A percentile compares a stretch with the other conserved stretches of the same genome.
These are phyloP conservation scores for Boletus sensibilis DNA, from an alignment of 768 basidiomycete species.

Conservation along the genomic window DNA sequence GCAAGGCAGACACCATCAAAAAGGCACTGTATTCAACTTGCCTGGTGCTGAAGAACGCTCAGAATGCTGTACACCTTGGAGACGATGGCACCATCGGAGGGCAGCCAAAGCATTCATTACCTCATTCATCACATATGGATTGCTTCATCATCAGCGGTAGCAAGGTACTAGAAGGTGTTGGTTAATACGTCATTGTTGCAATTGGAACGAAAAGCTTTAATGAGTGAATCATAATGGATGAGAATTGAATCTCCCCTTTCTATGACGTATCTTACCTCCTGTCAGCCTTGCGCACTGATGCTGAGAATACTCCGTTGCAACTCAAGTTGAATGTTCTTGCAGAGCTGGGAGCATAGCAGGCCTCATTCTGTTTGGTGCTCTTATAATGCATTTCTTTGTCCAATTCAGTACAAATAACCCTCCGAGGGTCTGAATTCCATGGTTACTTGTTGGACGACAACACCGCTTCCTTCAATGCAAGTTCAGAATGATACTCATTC, in stretches of 20 bases:
- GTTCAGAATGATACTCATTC: no score
- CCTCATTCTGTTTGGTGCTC: slow-evolving; percentile 70
- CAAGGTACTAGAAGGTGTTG: slow-evolving; percentile 94
- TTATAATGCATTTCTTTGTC: slow-evolving; percentile 96
- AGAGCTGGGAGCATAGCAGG: slow-evolving; percentile 83
- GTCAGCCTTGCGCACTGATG: slow-evolving; percentile 78
- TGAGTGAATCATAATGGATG: slow-evolving; percentile 97
- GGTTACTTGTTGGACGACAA: no score
- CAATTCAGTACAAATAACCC: slow-evolving; percentile 68
- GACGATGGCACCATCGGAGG: slow-evolving; percentile 28
- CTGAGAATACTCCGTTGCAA: slow-evolving; percentile 91
- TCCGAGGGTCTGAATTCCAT: no score
- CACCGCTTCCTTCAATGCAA: no score
- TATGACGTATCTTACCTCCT: neutral
- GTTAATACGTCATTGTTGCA: slow-evolving; percentile 87
- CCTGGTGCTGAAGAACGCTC: slow-evolving; percentile 48
- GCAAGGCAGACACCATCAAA: slow-evolving; percentile 93
- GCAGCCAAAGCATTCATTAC: slow-evolving; percentile 7
- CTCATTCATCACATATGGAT: slow-evolving; percentile 60
- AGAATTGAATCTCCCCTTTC: slow-evolving; percentile 20
- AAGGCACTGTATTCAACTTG: slow-evolving; percentile 81
- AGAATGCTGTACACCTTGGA: slow-evolving; percentile 11
- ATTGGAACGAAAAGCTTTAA: slow-evolving; percentile 94
- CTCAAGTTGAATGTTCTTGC: slow-evolving; percentile 92
- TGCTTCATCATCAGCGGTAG: slow-evolving; percentile 91